Base-by-base conservation (phyloP, 768 basidiomycete genomes). In the Xerocomus brunneocitrinus region DNA sequence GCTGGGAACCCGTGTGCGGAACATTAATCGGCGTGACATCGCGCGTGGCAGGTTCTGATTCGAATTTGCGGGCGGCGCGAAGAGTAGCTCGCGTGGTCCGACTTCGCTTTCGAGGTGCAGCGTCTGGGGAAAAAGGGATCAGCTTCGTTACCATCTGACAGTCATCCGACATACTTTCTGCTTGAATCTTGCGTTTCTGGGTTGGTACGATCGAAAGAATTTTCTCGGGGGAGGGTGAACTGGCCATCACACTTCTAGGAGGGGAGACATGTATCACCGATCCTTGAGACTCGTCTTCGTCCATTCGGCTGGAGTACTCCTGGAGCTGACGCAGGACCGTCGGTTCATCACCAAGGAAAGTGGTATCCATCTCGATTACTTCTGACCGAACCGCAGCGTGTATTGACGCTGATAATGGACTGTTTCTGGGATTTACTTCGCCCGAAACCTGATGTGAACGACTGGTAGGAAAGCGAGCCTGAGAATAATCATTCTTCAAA, bases 31-130 rank as follows among this genome's bases (percentile, higher is more conserved):
- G 59, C 2, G 68, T 65, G 0, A 61, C 56, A n/a, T 53, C 52
- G 22, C 64, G 59, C 16, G 55, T 66, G 32, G 49, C 56, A 19
- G 71, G 68, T 41, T 71, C 71, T 3, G 71, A 73, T 38, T 54
- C 62, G 3, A 60, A 47, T n/a, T 50, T 58, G 48, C 54, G 66
- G 31, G 51, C 22, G 32, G 38, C 49, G 24, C 45, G 52, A 49
- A 65, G 58, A 13, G 24, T 48, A 25, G 30, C 36, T 30, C 58
- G 47, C 16, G 59, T 49, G 27, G 53, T 55, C 52, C 63, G 44
- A 53, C 52, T 51, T 58, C 65, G 61, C 58, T 72, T 62, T 52
- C 52, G 53, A 54, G 60, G 49, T 41, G 49, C 35, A 52, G 54
- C 34, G 28, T 55, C 64, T 70, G 44, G 22, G 22, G 34, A 30